phyloP scores from a whole-genome alignment of 1,284 basidiomycete genomes.

The Phlebopus sp. region DNA sequence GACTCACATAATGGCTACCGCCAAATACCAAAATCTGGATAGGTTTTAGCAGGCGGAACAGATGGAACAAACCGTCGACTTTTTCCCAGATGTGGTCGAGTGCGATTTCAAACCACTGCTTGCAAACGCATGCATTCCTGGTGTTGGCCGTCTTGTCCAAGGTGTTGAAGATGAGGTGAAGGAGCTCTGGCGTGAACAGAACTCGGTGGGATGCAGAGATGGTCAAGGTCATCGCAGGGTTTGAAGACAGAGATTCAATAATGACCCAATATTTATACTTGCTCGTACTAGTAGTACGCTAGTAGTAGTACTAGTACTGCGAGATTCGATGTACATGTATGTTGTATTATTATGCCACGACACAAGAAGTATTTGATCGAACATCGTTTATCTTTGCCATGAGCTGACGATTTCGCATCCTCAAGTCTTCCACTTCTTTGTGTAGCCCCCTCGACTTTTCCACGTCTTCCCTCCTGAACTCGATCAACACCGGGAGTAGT shows the following conservation, averaged over 20 bases:
- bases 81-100: conserved; percentile 52
- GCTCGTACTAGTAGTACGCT: too few relatives aligned
- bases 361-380: conserved; percentile 3
- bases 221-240: too few relatives aligned
- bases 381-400: conserved; percentile 27
- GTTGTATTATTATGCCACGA: conserved; percentile 1
- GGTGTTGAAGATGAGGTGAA: conserved; percentile 47
- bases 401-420: conserved; percentile 41
- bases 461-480: conserved; percentile 45
- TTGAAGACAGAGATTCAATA: too few relatives aligned
- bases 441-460: conserved; percentile 36
- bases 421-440: conserved; percentile 47
- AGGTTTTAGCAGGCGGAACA: conserved; percentile 48
- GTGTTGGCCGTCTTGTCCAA: conserved; percentile 38
- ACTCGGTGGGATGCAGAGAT: conserved; percentile 17
- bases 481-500: conserved; percentile 44
- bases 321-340: too few relatives aligned
- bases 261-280: too few relatives aligned
- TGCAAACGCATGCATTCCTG: conserved; percentile 47
- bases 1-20: conserved; percentile 18
- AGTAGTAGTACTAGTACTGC: too few relatives aligned
- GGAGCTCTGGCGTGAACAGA: conserved; percentile 50
- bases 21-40: conserved; percentile 12
- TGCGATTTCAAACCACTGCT: conserved; percentile 50
- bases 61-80: conserved; percentile 40